These are phyloP conservation scores for Anaeromyces robustus DNA, from an alignment of 192 early-diverging fungal species.

Conservation along the genomic window DNA sequence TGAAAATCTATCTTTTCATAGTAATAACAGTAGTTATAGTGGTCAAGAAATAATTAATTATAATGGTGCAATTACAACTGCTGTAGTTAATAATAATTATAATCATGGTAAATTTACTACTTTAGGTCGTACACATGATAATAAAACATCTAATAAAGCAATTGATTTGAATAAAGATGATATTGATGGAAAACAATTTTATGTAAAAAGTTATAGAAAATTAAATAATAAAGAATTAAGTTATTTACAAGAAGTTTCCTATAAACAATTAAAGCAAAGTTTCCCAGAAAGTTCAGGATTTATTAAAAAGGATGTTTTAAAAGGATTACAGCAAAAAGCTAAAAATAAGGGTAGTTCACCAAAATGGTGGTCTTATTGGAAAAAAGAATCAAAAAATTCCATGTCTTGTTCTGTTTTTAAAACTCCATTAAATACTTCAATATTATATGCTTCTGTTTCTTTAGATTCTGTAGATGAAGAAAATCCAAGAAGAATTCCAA, in stretches of 20 bases:
- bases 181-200: not conserved
- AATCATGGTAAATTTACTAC: not conserved
- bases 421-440: not conserved
- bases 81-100: not conserved
- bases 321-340: not conserved
- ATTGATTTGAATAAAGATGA: not conserved
- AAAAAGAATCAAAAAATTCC: not conserved
- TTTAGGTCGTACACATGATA: too few relatives aligned
- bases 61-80: too few relatives aligned
- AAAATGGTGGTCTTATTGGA: not conserved
- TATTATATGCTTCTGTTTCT: not conserved
- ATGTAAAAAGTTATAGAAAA: not conserved
- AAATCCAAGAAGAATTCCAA: not conserved
- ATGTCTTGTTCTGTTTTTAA: not conserved
- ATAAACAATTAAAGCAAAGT: not conserved
- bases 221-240: not conserved
- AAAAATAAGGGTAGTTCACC: not conserved
- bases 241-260: not conserved
- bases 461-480: not conserved
- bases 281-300: not conserved
- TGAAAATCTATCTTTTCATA: not conserved
- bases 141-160: not conserved
- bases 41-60: not conserved
- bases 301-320: not conserved
- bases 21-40: not conserved